These are phyloP conservation scores for Thyridium curvatum DNA, from an alignment of 2,329 filamentous ascomycete genomes.

Conservation along the genomic window DNA sequence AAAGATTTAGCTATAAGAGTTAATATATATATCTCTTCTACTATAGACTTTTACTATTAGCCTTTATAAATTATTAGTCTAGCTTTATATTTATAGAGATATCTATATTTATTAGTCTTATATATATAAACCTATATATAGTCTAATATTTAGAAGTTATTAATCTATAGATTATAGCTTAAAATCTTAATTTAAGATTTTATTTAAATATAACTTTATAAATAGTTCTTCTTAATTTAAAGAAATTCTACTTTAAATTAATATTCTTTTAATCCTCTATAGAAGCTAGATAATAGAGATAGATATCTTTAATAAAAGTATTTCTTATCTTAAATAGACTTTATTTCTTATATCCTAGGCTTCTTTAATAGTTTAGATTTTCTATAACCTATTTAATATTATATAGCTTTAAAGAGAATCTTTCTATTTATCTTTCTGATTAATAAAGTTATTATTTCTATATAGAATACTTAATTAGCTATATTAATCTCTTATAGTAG, in stretches of 20 bases:
- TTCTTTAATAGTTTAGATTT: too few relatives aligned
- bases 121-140: background rate
- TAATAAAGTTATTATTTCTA: too few relatives aligned
- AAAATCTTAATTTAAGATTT: background rate
- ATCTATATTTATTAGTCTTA: background rate
- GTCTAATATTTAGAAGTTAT: background rate
- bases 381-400: too few relatives aligned
- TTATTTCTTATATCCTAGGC: too few relatives aligned
- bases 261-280: background rate
- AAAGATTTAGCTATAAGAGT: background rate
- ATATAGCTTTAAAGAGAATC: too few relatives aligned
- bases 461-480: too few relatives aligned
- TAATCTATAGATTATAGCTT: background rate
- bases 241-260: background rate
- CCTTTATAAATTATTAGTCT: background rate
- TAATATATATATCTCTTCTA: background rate
- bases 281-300: background rate
- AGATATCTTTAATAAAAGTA: background rate
- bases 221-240: background rate
- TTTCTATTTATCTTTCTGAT: too few relatives aligned
- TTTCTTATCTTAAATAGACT: background rate
- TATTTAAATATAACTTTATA: background rate
- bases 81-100: background rate
- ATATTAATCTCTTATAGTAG: too few relatives aligned
- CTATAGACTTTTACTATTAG: background rate